Evolutionary conservation across 1,284 basidiomycete species (phyloP).

Genomic region (Cryptococcus sp.): DNA sequence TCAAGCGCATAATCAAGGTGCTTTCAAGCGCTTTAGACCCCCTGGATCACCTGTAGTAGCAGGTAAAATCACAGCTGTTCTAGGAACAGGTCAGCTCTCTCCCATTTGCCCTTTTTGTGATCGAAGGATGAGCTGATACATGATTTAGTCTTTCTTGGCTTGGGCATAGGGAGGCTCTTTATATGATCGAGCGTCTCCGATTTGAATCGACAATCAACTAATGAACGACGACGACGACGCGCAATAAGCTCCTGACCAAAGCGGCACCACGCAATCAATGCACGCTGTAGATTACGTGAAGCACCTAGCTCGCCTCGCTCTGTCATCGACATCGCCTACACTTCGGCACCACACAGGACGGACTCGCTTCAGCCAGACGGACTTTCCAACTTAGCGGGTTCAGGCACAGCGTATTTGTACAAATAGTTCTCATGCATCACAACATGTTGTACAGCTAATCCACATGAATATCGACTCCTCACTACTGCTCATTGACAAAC

Average conservation of each 20-base stretch:
- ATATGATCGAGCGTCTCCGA: slow-evolving; percentile 2
- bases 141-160: slow-evolving; percentile 18
- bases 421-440: background rate
- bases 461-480: background rate
- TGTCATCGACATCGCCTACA: no score
- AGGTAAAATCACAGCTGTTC: slow-evolving; percentile 33
- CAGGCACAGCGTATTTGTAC: no score
- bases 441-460: background rate
- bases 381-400: background rate
- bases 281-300: no score
- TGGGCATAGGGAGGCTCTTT: slow-evolving; percentile 21
- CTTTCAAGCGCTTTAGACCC: slow-evolving; percentile 39
- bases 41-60: slow-evolving; percentile 34
- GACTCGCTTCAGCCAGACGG: background rate
- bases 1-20: slow-evolving; percentile 40
- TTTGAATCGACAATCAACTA: background rate
- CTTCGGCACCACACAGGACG: no score
- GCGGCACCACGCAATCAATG: background rate
- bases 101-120: background rate
- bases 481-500: slow-evolving; percentile 51
- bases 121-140: background rate
- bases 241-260: no score
- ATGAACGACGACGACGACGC: background rate
- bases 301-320: no score
- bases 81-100: slow-evolving; percentile 43